Conservation (phyloP, 1,139 yeast genomes). For the Candida sojae region DNA sequence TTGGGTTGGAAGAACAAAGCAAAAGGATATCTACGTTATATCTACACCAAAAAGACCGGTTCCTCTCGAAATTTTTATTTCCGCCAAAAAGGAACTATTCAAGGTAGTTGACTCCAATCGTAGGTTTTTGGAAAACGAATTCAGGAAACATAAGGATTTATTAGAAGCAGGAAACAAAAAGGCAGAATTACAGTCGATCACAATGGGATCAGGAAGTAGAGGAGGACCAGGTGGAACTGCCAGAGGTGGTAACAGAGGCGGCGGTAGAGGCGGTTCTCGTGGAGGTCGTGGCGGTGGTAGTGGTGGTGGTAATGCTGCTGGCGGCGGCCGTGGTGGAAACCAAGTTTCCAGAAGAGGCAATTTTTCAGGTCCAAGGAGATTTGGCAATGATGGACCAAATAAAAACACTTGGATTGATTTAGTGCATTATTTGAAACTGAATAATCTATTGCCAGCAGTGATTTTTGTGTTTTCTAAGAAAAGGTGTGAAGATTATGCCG, state of each 20-base stretch:
- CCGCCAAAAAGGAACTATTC: slow-evolving; percentile 68
- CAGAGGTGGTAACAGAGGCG: slow-evolving; percentile 40
- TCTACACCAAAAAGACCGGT: slow-evolving; percentile 96
- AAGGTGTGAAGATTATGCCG: slow-evolving; percentile 91
- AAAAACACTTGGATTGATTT: slow-evolving; percentile 78
- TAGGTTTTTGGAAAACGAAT: slow-evolving; percentile 65
- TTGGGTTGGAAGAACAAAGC: slow-evolving; percentile 98
- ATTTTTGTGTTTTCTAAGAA: slow-evolving; percentile 92
- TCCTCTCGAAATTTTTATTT: slow-evolving; percentile 82
- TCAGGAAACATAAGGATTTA: slow-evolving; percentile 58
- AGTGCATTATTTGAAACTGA: slow-evolving; percentile 68
- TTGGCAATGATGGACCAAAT: slow-evolving; percentile 66
- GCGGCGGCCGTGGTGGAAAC: slow-evolving; percentile 23
- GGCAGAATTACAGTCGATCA: slow-evolving; percentile 33
- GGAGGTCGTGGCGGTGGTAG: slow-evolving; percentile 26
- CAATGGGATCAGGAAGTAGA: slow-evolving; percentile 45
- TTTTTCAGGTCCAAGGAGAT: slow-evolving; percentile 30
- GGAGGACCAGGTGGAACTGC: slow-evolving; percentile 51
- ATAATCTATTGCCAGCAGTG: slow-evolving; percentile 83
- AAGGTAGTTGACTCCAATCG: slow-evolving; percentile 78
- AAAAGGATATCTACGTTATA: slow-evolving; percentile 91
- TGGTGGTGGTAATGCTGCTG: slow-evolving; percentile 18
- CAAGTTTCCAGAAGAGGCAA: slow-evolving; percentile 25
- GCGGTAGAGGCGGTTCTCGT: slow-evolving; percentile 24
- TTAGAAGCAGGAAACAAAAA: slow-evolving; percentile 36